Evolutionary conservation across 192 early-diverging fungal genomes (phyloP).

Genomic region (Chytriomyces sp.): DNA sequence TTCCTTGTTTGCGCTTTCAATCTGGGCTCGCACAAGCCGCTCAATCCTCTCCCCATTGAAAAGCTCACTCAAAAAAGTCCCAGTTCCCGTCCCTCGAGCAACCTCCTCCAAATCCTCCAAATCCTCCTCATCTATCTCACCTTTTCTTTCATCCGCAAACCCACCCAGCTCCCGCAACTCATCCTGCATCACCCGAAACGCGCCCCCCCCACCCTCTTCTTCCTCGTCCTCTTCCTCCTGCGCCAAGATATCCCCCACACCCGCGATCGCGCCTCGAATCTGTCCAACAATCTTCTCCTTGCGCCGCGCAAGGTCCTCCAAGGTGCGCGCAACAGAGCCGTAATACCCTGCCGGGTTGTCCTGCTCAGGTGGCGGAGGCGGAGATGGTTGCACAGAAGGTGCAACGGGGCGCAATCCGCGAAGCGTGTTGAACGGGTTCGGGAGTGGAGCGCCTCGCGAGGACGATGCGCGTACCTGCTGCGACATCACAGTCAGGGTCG

Average conservation of each 20-base stretch:
- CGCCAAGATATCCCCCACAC: background rate
- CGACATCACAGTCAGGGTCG: background rate
- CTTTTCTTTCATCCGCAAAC: background rate
- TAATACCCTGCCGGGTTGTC: conserved; percentile 4
- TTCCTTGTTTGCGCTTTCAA: background rate
- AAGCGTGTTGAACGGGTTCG: background rate
- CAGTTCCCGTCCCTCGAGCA: background rate
- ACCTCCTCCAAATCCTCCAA: background rate
- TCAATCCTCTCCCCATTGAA: background rate
- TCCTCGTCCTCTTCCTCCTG: background rate
- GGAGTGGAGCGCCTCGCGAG: background rate
- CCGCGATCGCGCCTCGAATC: background rate
- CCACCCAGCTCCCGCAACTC: background rate
- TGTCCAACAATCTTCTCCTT: background rate
- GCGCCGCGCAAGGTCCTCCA: background rate
- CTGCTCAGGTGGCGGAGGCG: background rate
- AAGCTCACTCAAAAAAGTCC: background rate
- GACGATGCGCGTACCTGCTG: background rate
- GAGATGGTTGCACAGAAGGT: background rate
- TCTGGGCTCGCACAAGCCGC: background rate
- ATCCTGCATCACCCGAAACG: background rate
- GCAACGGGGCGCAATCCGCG: too few relatives aligned
- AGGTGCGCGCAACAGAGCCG: conserved; percentile 1
- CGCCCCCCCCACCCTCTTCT: background rate
- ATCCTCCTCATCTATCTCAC: background rate